Evolutionary conservation across 805 yeast genomes (phyloP).

Genomic region (Nakazawaea populi): DNA sequence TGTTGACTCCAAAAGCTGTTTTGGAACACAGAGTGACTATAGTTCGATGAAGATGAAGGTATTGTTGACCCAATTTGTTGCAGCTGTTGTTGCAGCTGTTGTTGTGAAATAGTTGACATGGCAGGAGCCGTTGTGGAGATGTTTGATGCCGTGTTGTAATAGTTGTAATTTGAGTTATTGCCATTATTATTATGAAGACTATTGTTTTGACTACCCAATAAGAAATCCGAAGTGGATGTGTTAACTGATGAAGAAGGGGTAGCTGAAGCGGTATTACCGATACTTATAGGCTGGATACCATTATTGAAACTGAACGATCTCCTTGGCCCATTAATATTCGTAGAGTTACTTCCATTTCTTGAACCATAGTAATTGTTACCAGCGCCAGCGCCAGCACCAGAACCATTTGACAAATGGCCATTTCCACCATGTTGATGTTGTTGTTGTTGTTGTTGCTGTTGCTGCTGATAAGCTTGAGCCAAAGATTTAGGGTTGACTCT

Average conservation of each 20-base stretch:
- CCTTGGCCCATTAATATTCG: background rate
- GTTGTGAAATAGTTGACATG: conserved; percentile 11
- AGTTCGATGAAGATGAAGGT: background rate
- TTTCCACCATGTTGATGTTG: background rate
- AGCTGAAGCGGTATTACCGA: background rate
- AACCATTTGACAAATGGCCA: background rate
- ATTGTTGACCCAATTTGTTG: background rate
- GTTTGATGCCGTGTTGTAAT: conserved; percentile 4
- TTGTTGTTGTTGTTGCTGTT: conserved; percentile 11
- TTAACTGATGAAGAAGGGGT: conserved; percentile 1
- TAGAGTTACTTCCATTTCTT: background rate
- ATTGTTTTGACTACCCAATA: conserved; percentile 7
- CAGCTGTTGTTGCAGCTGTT: background rate
- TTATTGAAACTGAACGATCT: conserved; percentile 3
- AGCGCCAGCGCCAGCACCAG: background rate
- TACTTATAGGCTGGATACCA: background rate
- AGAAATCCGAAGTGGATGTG: background rate
- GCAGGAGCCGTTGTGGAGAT: conserved; percentile 15
- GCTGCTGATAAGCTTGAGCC: conserved; percentile 25
- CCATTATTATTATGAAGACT: background rate
- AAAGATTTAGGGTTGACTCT: conserved; percentile 51
- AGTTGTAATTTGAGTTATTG: background rate
- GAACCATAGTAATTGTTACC: background rate
- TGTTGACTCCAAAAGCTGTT: conserved; percentile 3
- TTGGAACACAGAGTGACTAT: background rate